Percentiles rank a stretch among this genome's conserved stretches.
phyloP scores from a whole-genome alignment of 495 filamentous ascomycete species.

The Hypoxylon crocopeplum region DNA sequence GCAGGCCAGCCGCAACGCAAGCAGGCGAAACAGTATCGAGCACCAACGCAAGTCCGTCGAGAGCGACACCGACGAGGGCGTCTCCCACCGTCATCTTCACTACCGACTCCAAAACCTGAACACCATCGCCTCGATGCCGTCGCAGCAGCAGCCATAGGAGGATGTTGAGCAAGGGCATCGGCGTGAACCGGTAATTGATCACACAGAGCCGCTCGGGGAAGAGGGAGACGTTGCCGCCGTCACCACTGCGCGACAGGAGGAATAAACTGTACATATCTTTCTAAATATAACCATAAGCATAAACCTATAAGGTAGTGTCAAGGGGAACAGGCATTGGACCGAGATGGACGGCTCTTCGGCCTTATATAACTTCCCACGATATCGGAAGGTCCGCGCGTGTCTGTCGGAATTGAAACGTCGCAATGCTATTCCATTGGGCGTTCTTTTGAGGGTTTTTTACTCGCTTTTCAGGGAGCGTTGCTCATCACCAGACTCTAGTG shows the following conservation, averaged over 20 bases:
- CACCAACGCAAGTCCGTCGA: constrained; percentile 18
- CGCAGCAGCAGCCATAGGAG: constrained; percentile 2
- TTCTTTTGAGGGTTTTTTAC: constrained; percentile 10
- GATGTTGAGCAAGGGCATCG: not conserved
- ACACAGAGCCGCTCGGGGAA: not conserved
- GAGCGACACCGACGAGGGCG: constrained; percentile 18
- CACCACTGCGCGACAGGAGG: not conserved
- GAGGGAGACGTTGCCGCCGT: not conserved
- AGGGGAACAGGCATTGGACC: too few species aligned
- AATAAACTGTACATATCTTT: constrained; percentile 20
- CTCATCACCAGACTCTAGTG: not conserved
- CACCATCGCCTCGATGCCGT: constrained; percentile 31
- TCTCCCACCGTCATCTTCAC: constrained; percentile 32
- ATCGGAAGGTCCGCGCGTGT: not conserved
- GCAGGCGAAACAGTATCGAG: constrained; percentile 32
- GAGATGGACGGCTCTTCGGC: not conserved
- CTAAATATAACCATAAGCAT: not conserved
- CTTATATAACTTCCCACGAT: constrained; percentile 6
- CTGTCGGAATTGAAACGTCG: constrained; percentile 22
- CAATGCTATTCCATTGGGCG: constrained; percentile 26
- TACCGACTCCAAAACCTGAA: constrained; percentile 33
- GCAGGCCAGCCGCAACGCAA: constrained; percentile 37
- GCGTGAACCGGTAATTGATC: not conserved
- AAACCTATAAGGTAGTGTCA: constrained; percentile 12
- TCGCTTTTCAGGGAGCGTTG: constrained; percentile 11